phyloP scores from a whole-genome alignment of 2,329 filamentous ascomycete genomes.

The Arthrobotrys sinensis region DNA sequence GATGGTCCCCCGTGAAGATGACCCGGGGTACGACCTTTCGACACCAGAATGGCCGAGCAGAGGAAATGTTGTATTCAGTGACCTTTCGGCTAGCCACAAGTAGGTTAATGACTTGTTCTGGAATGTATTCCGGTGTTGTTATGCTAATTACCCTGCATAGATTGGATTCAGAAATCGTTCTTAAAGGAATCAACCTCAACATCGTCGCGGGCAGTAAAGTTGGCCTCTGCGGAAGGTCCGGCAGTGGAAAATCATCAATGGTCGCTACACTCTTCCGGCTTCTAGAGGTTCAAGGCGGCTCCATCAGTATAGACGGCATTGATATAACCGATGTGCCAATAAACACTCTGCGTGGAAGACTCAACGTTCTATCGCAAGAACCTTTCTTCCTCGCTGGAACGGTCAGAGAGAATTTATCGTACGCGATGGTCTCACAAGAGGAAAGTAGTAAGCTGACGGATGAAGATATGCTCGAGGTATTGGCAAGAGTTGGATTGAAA shows the following conservation, averaged over 20 bases:
- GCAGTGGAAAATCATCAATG: conserved; percentile 61
- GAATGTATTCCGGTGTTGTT: too few species aligned
- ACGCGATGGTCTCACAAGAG: conserved; percentile 40
- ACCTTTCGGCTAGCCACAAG: conserved; percentile 57
- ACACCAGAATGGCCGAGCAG: conserved; percentile 39
- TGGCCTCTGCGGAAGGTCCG: conserved; percentile 57
- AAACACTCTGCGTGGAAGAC: conserved; percentile 40
- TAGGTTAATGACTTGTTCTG: conserved; percentile 1
- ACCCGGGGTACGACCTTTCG: conserved; percentile 20
- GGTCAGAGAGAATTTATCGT: conserved; percentile 49
- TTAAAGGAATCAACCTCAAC: conserved; percentile 41
- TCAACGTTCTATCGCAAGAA: conserved; percentile 61
- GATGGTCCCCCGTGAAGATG: conserved; percentile 41
- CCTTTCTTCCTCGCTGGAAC: conserved; percentile 56
- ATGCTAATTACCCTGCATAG: conserved; percentile 5
- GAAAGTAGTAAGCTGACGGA: conserved; percentile 15
- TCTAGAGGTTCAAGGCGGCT: conserved; percentile 40
- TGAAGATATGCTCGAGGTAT: conserved; percentile 32
- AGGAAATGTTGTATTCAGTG: conserved; percentile 37
- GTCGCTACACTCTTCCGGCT: conserved; percentile 53
- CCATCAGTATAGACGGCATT: conserved; percentile 51
- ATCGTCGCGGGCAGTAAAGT: conserved; percentile 46
- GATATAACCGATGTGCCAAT: conserved; percentile 51
- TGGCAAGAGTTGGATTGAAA: conserved; percentile 45
- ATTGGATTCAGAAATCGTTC: conserved; percentile 48